phyloP scores from a whole-genome alignment of 106 monocot species.

The Dioscorea alata region DNA sequence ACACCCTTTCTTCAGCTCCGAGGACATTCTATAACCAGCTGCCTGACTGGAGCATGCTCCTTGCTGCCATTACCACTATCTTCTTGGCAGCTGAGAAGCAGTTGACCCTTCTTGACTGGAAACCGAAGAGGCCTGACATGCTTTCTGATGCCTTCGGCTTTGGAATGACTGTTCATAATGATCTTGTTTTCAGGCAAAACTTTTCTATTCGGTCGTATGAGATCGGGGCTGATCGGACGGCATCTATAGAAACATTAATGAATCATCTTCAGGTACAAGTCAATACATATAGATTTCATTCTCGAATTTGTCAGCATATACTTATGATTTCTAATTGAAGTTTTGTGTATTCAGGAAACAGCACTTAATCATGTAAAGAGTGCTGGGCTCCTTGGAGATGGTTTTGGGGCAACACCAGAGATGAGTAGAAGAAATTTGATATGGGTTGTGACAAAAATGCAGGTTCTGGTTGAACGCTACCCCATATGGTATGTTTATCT shows the following conservation, averaged over 20 bases:
- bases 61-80: constrained; percentile 80
- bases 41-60: constrained; percentile 84
- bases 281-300: too few species aligned
- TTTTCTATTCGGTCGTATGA: constrained; percentile 90
- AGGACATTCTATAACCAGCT: constrained; percentile 89
- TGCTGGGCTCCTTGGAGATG: constrained; percentile 75
- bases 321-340: neutral
- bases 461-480: constrained; percentile 52
- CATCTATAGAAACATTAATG: constrained; percentile 95
- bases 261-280: constrained; percentile 83
- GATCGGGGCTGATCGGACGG: constrained; percentile 80
- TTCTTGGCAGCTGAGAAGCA: constrained; percentile 92
- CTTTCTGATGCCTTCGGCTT: constrained; percentile 62
- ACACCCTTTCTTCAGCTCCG: constrained; percentile 27
- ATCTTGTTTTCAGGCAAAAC: constrained; percentile 71
- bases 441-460: constrained; percentile 66
- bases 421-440: constrained; percentile 83
- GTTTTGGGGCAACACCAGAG: constrained; percentile 85
- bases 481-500: constrained; percentile 38
- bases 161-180: constrained; percentile 62
- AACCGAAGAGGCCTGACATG: constrained; percentile 85
- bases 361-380: constrained; percentile 79
- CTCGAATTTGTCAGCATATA: too few species aligned
- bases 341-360: constrained; percentile 55
- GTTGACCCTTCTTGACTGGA: constrained; percentile 75